Percentiles rank a stretch among this genome's conserved stretches.
These are phyloP conservation scores for Aegle marmelos DNA, from an alignment of 345 rosid species.

Conservation along the genomic window DNA sequence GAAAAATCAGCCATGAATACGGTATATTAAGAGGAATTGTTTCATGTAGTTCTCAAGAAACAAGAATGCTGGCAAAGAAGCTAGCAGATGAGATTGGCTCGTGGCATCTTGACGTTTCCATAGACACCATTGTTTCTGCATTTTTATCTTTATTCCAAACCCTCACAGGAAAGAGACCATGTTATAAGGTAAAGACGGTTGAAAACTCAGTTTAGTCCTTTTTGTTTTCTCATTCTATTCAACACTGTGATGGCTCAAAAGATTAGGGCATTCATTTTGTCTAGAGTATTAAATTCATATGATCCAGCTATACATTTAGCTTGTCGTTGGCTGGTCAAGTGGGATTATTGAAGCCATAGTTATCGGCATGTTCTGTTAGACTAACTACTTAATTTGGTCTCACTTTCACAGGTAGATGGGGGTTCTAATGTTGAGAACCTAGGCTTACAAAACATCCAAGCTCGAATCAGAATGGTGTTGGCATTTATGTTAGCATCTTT, in stretches of 20 bases:
- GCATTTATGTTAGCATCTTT: slow-evolving; percentile 91
- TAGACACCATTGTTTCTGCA: slow-evolving; percentile 82
- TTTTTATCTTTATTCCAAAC: slow-evolving; percentile 72
- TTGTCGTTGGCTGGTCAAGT: not conserved
- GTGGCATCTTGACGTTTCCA: slow-evolving; percentile 86
- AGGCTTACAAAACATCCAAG: slow-evolving; percentile 92
- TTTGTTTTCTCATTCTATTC: not conserved
- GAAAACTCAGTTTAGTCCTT: not conserved
- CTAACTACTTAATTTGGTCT: slow-evolving; percentile 5
- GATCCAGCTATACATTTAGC: not conserved
- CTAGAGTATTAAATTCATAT: not conserved
- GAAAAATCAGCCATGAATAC: not conserved
- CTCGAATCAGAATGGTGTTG: slow-evolving; percentile 93
- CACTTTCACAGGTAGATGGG: slow-evolving; percentile 68
- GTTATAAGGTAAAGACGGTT: slow-evolving; percentile 59
- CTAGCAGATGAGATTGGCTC: slow-evolving; percentile 91
- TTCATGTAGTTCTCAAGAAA: slow-evolving; percentile 64
- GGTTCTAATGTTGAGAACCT: slow-evolving; percentile 86
- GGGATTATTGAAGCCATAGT: not conserved
- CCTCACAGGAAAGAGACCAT: slow-evolving; percentile 77
- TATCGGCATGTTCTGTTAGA: not conserved
- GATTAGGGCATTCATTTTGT: not conserved
- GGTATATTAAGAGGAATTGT: slow-evolving; percentile 2
- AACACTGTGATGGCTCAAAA: not conserved
- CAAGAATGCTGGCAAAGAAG: slow-evolving; percentile 68